Base-by-base conservation (phyloP, 495 filamentous ascomycete species). In the Aspergillus cristatus region DNA sequence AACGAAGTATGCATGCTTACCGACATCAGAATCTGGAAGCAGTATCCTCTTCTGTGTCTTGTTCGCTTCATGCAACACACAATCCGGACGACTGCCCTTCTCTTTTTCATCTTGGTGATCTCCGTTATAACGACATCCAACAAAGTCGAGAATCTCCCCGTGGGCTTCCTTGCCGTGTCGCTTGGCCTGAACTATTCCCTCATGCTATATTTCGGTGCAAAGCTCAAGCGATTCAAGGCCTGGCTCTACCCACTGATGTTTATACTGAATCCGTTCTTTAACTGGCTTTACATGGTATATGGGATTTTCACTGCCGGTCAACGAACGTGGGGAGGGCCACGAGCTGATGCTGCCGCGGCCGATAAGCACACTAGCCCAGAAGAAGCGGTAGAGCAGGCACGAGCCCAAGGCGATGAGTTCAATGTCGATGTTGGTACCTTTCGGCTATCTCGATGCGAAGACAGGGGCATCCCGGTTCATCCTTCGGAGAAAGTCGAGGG, bases 1-100 rank as follows among this genome's bases (percentile, higher is more conserved):
- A 98, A 98, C 58, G 91, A 97, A 51, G 90, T 86, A 1, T 97
- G 91, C 66, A 96, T 98, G 91, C 67, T 98, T 64, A 98, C 91
- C 8, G 91, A 98, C 60, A 72, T 82, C 47, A 75, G 91, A 40
- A 71, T 97, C 16, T 97, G 90, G 90, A 81, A 68, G 53, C 76
- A 86, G 36, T 98, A 98, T 56, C 89, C 91, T 0, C 71, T 96
- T 36, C 68, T 98, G n/a, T 79, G 85, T 41, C 42, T 89, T 34
- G 80, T 98, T 26, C 81, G 91, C 28, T 89, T 98, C 57, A 82
- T 90, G 77, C 88, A 95, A 43, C 93, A 97, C 64, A 98, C 88
- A 5, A 94, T 98, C 56, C 79, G 91, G 40, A 97, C 91, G 3
- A 98, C 91, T 1, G 86, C 88, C 3, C 68, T 98, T 26, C 75